These are phyloP conservation scores for Penicillium waksmanii DNA, from an alignment of 495 filamentous ascomycete genomes.

Conservation along the genomic window DNA sequence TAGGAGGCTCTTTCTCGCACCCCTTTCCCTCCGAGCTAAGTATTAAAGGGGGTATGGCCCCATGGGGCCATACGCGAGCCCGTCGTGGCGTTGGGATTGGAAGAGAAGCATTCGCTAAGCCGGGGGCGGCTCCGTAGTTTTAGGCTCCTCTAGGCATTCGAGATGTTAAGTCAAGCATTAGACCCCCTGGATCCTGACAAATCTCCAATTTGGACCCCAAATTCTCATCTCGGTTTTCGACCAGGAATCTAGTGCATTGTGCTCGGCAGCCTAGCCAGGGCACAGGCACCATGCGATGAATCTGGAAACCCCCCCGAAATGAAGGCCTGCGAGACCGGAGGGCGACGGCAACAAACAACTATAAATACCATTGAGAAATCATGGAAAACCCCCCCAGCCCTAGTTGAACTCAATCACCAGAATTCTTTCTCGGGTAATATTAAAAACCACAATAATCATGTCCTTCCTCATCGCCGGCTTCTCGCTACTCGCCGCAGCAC, in stretches of 20 bases:
- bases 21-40: too few relatives aligned
- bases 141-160: background rate
- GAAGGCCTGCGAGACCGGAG: too few relatives aligned
- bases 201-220: background rate
- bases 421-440: background rate
- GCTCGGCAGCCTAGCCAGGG: background rate
- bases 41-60: background rate
- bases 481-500: conserved; percentile 12
- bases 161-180: background rate
- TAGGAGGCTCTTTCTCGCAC: too few relatives aligned
- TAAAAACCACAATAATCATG: background rate
- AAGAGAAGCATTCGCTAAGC: background rate
- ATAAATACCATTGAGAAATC: too few relatives aligned
- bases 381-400: too few relatives aligned
- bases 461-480: conserved; percentile 10
- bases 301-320: too few relatives aligned
- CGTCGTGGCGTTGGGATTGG: background rate
- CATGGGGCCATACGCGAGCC: background rate
- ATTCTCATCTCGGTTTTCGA: background rate
- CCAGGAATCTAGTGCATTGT: background rate
- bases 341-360: too few relatives aligned
- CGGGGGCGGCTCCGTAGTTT: background rate
- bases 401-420: background rate
- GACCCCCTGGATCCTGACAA: background rate
- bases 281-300: background rate